These are phyloP conservation scores for Septoria petroselini DNA, from an alignment of 2,329 filamentous ascomycete genomes.

Conservation along the genomic window DNA sequence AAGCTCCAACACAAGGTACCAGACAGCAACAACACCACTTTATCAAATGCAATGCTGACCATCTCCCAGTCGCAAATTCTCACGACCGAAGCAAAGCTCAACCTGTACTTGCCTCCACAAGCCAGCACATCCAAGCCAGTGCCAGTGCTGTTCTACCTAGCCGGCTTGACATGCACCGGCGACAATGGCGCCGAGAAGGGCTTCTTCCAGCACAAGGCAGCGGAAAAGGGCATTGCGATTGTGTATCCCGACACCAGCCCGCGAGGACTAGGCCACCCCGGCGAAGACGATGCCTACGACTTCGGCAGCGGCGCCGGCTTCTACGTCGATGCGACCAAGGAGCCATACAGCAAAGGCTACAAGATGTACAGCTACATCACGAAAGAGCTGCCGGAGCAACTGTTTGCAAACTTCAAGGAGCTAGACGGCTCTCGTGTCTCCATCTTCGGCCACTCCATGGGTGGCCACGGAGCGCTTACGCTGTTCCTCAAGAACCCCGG, in stretches of 20 bases:
- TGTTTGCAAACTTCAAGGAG: constrained; percentile 68
- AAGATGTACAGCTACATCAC: constrained; percentile 93
- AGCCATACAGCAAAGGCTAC: constrained; percentile 75
- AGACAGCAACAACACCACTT: constrained; percentile 4
- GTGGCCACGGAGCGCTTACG: constrained; percentile 90
- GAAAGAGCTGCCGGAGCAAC: constrained; percentile 74
- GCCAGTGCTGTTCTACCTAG: constrained; percentile 88
- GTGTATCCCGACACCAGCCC: constrained; percentile 95
- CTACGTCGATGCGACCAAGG: constrained; percentile 80
- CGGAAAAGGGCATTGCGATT: constrained; percentile 79
- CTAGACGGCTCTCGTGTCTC: constrained; percentile 70
- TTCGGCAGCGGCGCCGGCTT: constrained; percentile 92
- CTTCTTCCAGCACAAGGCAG: constrained; percentile 84
- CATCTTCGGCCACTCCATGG: constrained; percentile 96
- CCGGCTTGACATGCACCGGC: constrained; percentile 89
- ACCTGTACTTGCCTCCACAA: constrained; percentile 82
- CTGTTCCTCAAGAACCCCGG: constrained; percentile 89
- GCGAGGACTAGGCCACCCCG: constrained; percentile 71
- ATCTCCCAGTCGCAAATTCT: constrained; percentile 63
- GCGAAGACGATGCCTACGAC: constrained; percentile 85
- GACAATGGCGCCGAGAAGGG: constrained; percentile 76
- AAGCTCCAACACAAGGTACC: constrained; percentile 73
- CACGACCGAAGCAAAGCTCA: constrained; percentile 85
- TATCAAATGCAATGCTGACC: too few relatives aligned
- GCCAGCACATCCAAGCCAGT: constrained; percentile 61